Evolutionary conservation across 768 basidiomycete species (phyloP), one percentile per base, ranked within the genome.

Genomic region (Russula lepida): DNA sequence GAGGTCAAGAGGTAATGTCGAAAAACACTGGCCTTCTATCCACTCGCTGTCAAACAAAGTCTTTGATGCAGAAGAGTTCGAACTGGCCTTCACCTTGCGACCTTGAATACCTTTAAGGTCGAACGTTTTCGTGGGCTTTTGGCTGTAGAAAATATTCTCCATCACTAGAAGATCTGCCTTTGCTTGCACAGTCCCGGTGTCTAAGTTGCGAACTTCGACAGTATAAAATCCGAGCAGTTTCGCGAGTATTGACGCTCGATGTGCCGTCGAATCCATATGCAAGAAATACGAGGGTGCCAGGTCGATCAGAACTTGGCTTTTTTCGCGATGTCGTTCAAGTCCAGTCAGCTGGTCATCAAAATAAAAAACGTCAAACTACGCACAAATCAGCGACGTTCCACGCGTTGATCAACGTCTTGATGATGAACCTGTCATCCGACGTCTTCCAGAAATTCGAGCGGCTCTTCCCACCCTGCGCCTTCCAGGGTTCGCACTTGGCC

Each of bases 361-460:
- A 33, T 4, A 37, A 54, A n/a, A 28, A n/a, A 12, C 7, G 1
- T 6, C 2, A n/a, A 4, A 21, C 32, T 35, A 72, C 87, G 74
- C 68, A 90, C 88, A 89, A 71, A 74, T 92, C 90, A 6, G 86
- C 85, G 43, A 90, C 89, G 71, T 89, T 89, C 89, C 89, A 92
- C 15, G 88, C 87, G 72, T 86, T 86, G 17, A 93, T 85, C 61
- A 92, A 72, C 21, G 89, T 89, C 80, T 92, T 92, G 76, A 92
- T 86, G 66, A 93, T 84, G 69, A 86, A 89, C 61, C 82, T 76
- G 65, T 87, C 82, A 71, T 93, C 90, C 28, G 73, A 70, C 49
- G 87, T 90, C 78, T 87, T 89, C 86, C 89, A 89, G 68, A 92
- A 93, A 64, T 85, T 84, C 2, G 83, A 83, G 68, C 79, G 81